Base-by-base conservation (phyloP, 2,329 filamentous ascomycete species). In the Monosporascus cannonballus region DNA sequence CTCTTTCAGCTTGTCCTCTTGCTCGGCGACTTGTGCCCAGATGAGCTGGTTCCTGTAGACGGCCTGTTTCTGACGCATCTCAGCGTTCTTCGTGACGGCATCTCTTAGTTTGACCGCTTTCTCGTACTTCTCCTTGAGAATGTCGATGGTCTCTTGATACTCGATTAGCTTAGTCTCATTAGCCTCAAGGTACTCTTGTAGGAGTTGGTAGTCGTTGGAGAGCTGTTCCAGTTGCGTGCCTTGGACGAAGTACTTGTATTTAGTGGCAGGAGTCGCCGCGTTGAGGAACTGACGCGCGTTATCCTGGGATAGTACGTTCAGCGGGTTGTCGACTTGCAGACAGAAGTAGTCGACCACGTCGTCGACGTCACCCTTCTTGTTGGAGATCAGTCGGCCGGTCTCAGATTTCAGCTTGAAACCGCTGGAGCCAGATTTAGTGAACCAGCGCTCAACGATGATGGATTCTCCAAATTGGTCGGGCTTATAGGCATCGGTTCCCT, bases 211-310 rank as follows among this genome's bases (percentile, higher is more conserved):
- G 65, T 99, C 94, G 56, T 90, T 86, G 66, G 96, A 90, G 9
- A 99, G 78, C 61, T 93, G 87, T 67, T 97, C 90, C 1, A 99
- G 80, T 63, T 97, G 92, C 0, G 96, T 95, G 25, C 94, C 94
- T 62, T 92, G 90, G 55, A 96, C 81, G 66, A 99, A 99, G 64
- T 96, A 96, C 60, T 90, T 94, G 76, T 97, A 99, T 68, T 99
- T 99, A 55, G 93, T 85, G 3, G 81, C 75, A 0, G 91, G 83
- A 2, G 84, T 88, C 14, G 94, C 93, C 37, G 86, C 83, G 64
- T 93, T 96, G 44, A 99, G 79, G 63, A 99, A 99, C 54, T 96
- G 89, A 11, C 94, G 85, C 11, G 94, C 94, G 70, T 92, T 91
- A 67, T 99, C 94, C 69, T 99, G 94, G 1, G 92, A 96, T 18